These are phyloP conservation scores for Blastobotrys parvus DNA, from an alignment of 805 yeast species.

Conservation along the genomic window DNA sequence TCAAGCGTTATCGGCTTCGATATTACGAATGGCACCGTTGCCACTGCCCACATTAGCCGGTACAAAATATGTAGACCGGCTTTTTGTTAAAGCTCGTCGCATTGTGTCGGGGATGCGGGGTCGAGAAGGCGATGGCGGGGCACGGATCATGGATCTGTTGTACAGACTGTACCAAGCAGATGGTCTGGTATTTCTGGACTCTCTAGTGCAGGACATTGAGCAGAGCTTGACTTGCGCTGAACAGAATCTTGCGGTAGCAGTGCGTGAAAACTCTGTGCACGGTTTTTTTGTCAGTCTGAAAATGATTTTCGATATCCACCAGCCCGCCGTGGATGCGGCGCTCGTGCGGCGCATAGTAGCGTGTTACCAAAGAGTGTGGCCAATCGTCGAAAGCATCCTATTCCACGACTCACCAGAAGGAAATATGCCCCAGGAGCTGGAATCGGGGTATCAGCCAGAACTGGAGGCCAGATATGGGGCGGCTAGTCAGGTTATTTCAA, in stretches of 20 bases:
- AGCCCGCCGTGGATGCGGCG: too few species aligned
- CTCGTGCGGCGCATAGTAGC: slow-evolving; percentile 11
- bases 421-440: slow-evolving; percentile 38
- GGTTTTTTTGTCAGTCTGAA: slow-evolving; percentile 61
- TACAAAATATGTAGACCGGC: slow-evolving; percentile 17
- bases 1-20: slow-evolving; percentile 40
- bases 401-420: slow-evolving; percentile 70
- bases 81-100: slow-evolving; percentile 20
- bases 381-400: slow-evolving; percentile 38
- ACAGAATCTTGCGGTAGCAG: slow-evolving; percentile 34
- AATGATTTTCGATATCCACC: slow-evolving; percentile 34
- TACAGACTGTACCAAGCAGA: slow-evolving; percentile 27
- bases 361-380: slow-evolving; percentile 34
- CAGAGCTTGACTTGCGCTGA: slow-evolving; percentile 29
- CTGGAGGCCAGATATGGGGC: slow-evolving; percentile 28
- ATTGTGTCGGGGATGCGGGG: slow-evolving; percentile 35
- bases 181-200: slow-evolving; percentile 23
- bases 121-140: slow-evolving; percentile 73
- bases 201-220: slow-evolving; percentile 31
- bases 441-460: slow-evolving; percentile 15
- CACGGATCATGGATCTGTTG: slow-evolving; percentile 51
- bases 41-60: slow-evolving; percentile 23
- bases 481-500: slow-evolving; percentile 37
- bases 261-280: slow-evolving; percentile 46
- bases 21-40: slow-evolving; percentile 41